Evolutionary conservation across 2,329 filamentous ascomycete genomes (phyloP).

Genomic region (Neoscytalidium dimidiatum): DNA sequence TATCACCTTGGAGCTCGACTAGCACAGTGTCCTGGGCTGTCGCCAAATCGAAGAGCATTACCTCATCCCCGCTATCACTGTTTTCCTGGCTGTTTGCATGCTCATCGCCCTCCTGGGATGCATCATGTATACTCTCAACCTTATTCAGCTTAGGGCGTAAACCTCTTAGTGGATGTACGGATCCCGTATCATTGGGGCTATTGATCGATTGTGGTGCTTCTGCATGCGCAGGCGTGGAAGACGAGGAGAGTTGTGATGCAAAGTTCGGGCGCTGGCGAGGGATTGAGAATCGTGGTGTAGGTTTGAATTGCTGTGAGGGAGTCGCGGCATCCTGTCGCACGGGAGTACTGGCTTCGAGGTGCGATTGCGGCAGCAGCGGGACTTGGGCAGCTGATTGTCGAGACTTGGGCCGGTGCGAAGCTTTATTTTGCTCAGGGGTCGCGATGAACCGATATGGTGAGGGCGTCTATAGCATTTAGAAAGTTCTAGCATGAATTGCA

Average conservation of each 20-base stretch:
- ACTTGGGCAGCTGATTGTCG: neutral
- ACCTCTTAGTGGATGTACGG: neutral
- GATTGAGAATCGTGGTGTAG: constrained; percentile 37
- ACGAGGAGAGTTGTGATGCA: neutral
- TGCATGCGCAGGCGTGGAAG: constrained; percentile 8
- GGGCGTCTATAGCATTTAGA: neutral
- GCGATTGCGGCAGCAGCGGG: neutral
- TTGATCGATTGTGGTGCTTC: neutral
- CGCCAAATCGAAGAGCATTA: constrained; percentile 29
- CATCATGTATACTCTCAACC: constrained; percentile 38
- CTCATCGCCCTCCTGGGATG: constrained; percentile 24
- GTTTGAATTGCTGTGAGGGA: constrained; percentile 25
- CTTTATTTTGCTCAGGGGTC: neutral
- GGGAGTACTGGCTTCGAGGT: neutral
- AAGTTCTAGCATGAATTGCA: neutral
- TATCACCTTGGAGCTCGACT: no score
- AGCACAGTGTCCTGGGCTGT: neutral
- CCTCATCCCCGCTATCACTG: constrained; percentile 28
- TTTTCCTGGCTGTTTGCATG: constrained; percentile 20
- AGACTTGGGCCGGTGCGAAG: neutral
- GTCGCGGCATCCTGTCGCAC: neutral
- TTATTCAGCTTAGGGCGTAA: constrained; percentile 27
- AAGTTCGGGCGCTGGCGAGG: constrained; percentile 11
- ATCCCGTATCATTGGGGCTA: neutral
- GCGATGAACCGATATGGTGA: constrained; percentile 3